phyloP scores from a whole-genome alignment of 495 filamentous ascomycete genomes.

The Aspergillus panamensis region DNA sequence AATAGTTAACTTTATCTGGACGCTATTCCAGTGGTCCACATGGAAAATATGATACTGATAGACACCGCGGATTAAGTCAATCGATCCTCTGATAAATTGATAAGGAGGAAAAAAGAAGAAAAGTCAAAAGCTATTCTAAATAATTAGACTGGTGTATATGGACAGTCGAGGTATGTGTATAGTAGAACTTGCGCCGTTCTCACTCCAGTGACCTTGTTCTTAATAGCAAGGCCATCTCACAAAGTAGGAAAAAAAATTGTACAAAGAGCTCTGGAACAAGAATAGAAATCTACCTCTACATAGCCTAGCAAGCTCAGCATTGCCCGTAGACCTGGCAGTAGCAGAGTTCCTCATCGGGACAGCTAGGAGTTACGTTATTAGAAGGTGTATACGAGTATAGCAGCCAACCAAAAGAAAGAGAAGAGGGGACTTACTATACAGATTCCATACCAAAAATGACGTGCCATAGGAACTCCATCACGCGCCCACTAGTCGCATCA shows the following conservation, averaged over 20 bases:
- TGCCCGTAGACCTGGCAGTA: conserved; percentile 50
- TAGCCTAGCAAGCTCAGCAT: conserved; percentile 28
- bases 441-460: conserved; percentile 56
- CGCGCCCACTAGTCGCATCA: conserved; percentile 63
- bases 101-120: background rate
- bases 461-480: conserved; percentile 75
- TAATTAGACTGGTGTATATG: too few species aligned
- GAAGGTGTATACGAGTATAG: background rate
- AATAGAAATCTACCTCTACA: background rate
- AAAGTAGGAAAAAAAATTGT: background rate
- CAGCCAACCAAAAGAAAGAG: background rate
- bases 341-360: conserved; percentile 45
- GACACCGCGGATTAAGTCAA: too few species aligned
- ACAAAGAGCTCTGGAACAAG: background rate
- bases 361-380: conserved; percentile 26
- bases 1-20: too few species aligned
- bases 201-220: background rate
- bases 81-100: too few species aligned
- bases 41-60: too few species aligned
- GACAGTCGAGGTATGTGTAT: too few species aligned
- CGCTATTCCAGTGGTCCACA: too few species aligned
- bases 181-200: too few species aligned
- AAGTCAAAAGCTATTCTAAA: background rate
- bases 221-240: background rate
- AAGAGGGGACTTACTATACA: conserved; percentile 36